A percentile compares a stretch with the other conserved stretches of the same genome.
phyloP scores from a whole-genome alignment of 2,329 filamentous ascomycete genomes.

The Aspergillus viridinutans region DNA sequence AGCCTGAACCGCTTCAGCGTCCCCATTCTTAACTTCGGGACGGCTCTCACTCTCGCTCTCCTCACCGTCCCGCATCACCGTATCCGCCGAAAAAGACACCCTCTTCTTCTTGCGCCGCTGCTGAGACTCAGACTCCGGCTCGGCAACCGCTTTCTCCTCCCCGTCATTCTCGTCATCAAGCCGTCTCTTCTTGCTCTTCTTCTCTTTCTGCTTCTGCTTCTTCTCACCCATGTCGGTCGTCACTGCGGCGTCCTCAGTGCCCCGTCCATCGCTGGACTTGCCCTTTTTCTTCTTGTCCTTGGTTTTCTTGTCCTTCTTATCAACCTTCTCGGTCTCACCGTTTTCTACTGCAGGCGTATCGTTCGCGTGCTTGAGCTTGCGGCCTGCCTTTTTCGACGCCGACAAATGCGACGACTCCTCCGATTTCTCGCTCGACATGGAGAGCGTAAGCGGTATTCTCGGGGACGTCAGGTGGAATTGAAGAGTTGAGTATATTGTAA shows the following conservation, averaged over 20 bases:
- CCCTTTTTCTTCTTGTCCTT: background rate
- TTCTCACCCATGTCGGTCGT: background rate
- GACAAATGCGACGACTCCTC: slow-evolving; percentile 35
- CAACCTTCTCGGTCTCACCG: slow-evolving; percentile 6
- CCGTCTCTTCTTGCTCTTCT: slow-evolving; percentile 8
- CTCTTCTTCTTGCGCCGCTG: slow-evolving; percentile 46
- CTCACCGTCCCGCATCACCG: slow-evolving; percentile 50
- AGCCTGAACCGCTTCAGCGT: slow-evolving; percentile 31
- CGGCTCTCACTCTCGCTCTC: background rate
- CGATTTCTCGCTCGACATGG: slow-evolving; percentile 21
- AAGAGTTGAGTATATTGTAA: slow-evolving; percentile 1
- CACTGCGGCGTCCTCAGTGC: background rate
- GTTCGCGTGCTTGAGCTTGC: slow-evolving; percentile 56
- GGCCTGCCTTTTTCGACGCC: slow-evolving; percentile 58
- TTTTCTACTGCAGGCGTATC: slow-evolving; percentile 20
- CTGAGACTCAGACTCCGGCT: background rate
- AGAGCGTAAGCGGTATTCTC: background rate
- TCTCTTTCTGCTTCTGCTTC: slow-evolving; percentile 3
- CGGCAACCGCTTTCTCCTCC: slow-evolving; percentile 6
- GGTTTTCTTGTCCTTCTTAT: background rate
- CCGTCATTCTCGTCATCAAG: slow-evolving; percentile 16
- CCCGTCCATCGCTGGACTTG: slow-evolving; percentile 1
- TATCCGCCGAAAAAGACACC: slow-evolving; percentile 62
- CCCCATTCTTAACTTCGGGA: slow-evolving; percentile 29
- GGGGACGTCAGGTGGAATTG: background rate